These are phyloP conservation scores for Ramaria sp. DNA, from an alignment of 768 basidiomycete genomes.

Conservation along the genomic window DNA sequence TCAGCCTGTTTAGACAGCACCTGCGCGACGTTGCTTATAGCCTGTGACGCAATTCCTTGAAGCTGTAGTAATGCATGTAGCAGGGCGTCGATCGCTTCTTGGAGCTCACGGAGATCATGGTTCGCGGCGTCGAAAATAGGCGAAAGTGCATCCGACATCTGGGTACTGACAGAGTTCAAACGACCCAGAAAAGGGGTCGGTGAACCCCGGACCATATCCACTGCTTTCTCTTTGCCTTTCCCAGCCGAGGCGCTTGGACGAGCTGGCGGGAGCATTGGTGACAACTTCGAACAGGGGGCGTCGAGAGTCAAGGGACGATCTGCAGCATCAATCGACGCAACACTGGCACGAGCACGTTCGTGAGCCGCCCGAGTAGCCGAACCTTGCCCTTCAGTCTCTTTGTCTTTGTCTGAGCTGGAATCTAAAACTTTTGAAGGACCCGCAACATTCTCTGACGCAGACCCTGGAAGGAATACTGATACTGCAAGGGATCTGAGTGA, in stretches of 20 bases:
- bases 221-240: not conserved
- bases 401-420: not conserved
- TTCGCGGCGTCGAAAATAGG: not conserved
- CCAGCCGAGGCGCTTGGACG: not conserved
- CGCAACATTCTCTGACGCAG: not conserved
- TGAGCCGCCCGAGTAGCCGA: not conserved
- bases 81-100: slow-evolving; percentile 5
- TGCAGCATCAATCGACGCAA: not conserved
- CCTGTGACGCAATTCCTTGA: not conserved
- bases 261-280: not conserved
- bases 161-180: not conserved
- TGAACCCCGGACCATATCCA: not conserved
- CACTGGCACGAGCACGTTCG: not conserved
- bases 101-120: not conserved
- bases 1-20: slow-evolving; percentile 1
- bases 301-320: slow-evolving; percentile 1
- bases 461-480: not conserved
- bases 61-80: not conserved
- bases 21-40: not conserved
- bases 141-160: not conserved
- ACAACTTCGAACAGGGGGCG: not conserved
- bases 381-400: not conserved
- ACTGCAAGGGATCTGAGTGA: slow-evolving; percentile 3
- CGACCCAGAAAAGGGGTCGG: not conserved
- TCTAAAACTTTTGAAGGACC: not conserved